These are phyloP conservation scores for Polytolypa hystricis DNA, from an alignment of 2,329 filamentous ascomycete genomes.

Conservation along the genomic window DNA sequence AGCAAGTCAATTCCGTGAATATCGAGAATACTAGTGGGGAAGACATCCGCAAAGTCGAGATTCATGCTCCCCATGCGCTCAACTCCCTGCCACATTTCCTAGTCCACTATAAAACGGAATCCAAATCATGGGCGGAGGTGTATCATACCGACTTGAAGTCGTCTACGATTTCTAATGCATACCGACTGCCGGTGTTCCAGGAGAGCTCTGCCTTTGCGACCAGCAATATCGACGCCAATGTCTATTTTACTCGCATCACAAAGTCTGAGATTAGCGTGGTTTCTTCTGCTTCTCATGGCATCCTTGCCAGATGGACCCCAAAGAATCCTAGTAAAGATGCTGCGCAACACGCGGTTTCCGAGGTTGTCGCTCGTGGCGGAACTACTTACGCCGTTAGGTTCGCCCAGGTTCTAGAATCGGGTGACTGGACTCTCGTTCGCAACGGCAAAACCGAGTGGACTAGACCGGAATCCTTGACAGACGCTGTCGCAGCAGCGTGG, in stretches of 20 bases:
- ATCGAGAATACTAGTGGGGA: conserved; percentile 31
- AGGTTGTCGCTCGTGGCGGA: conserved; percentile 66
- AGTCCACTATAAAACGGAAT: conserved; percentile 62
- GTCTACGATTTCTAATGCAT: conserved; percentile 60
- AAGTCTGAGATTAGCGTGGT: conserved; percentile 61
- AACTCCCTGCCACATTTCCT: conserved; percentile 73
- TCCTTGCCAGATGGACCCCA: conserved; percentile 63
- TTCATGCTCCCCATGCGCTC: conserved; percentile 63
- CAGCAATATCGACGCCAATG: conserved; percentile 65
- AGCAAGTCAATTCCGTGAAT: conserved; percentile 27
- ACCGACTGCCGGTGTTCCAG: conserved; percentile 60
- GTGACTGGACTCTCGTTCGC: conserved; percentile 72
- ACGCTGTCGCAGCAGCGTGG: conserved; percentile 68
- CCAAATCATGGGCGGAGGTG: conserved; percentile 70
- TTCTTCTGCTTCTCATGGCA: conserved; percentile 64
- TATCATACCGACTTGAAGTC: conserved; percentile 70
- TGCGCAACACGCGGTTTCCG: conserved; percentile 61
- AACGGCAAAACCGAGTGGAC: conserved; percentile 75
- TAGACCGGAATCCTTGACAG: conserved; percentile 71
- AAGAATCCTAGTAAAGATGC: conserved; percentile 35
- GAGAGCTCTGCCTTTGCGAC: conserved; percentile 67
- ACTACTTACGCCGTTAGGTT: conserved; percentile 66
- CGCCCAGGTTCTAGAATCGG: conserved; percentile 52
- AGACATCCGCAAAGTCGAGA: conserved; percentile 43
- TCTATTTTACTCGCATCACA: conserved; percentile 80